Percentiles rank a stretch among this genome's conserved stretches.
phyloP scores from a whole-genome alignment of 805 yeast species.

The Cephaloascus fragrans region DNA sequence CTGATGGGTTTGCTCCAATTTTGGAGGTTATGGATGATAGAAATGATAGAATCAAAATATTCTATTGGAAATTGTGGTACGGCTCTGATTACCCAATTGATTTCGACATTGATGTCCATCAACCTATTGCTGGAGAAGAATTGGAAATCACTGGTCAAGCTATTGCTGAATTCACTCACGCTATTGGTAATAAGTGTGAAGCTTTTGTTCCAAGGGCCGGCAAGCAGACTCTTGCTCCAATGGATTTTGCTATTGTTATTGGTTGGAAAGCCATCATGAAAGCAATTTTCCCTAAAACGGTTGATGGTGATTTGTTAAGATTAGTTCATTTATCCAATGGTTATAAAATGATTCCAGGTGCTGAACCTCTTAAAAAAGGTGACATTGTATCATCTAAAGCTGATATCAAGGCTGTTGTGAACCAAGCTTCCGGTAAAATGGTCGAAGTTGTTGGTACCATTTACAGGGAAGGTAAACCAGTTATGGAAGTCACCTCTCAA shows the following conservation, averaged over 20 bases:
- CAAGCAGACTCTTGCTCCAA: constrained; percentile 83
- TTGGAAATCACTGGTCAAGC: constrained; percentile 63
- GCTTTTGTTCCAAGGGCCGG: constrained; percentile 87
- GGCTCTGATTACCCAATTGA: constrained; percentile 52
- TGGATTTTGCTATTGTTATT: constrained; percentile 97
- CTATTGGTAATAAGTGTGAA: constrained; percentile 95
- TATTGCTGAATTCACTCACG: constrained; percentile 89
- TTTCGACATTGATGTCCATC: constrained; percentile 61
- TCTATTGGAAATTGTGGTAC: constrained; percentile 98
- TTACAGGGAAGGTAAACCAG: constrained; percentile 64
- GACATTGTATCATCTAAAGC: constrained; percentile 81
- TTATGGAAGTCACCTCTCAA: constrained; percentile 89
- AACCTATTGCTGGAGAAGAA: constrained; percentile 61
- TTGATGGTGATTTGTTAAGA: constrained; percentile 92
- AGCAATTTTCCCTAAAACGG: constrained; percentile 93
- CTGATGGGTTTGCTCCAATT: constrained; percentile 93
- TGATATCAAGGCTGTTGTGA: constrained; percentile 77
- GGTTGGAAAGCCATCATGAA: constrained; percentile 98
- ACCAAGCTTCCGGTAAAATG: constrained; percentile 88
- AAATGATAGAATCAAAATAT: constrained; percentile 86
- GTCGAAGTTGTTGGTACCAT: constrained; percentile 93
- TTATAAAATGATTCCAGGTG: constrained; percentile 87
- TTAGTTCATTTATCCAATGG: constrained; percentile 94
- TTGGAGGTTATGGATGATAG: constrained; percentile 84
- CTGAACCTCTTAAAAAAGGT: constrained; percentile 79